Percentiles rank a stretch among this genome's conserved stretches.
These are phyloP conservation scores for Terfezia claveryi DNA, from an alignment of 495 filamentous ascomycete genomes.

Conservation along the genomic window DNA sequence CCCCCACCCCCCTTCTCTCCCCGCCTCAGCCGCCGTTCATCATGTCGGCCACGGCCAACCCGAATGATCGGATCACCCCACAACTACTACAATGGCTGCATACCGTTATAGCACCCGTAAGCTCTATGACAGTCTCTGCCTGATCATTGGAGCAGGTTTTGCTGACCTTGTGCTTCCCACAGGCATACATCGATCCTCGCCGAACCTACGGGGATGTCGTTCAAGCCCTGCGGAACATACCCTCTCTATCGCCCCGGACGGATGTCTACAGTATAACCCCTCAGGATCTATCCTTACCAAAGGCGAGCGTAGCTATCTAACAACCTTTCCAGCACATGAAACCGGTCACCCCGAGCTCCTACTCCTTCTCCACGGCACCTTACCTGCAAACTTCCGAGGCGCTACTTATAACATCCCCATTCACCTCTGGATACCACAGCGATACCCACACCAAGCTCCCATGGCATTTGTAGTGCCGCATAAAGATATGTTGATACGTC, in stretches of 20 bases:
- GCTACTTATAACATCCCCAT: constrained; percentile 79
- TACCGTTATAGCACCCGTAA: constrained; percentile 62
- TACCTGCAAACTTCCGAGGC: constrained; percentile 75
- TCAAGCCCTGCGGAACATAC: constrained; percentile 56
- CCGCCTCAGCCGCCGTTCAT: too few species aligned
- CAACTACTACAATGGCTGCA: constrained; percentile 89
- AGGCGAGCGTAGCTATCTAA: too few species aligned
- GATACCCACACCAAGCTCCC: constrained; percentile 68
- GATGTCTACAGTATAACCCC: constrained; percentile 65
- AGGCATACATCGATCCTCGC: constrained; percentile 88
- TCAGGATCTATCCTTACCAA: too few species aligned
- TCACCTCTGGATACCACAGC: constrained; percentile 84
- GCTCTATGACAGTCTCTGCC: constrained; percentile 5
- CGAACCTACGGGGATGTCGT: constrained; percentile 83
- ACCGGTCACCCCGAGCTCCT: constrained; percentile 73
- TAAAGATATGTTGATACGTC: constrained; percentile 67
- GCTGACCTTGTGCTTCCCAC: neutral
- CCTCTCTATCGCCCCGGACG: constrained; percentile 70
- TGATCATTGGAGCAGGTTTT: neutral
- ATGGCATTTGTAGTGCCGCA: constrained; percentile 74
- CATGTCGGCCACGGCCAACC: neutral
- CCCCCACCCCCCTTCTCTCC: too few species aligned
- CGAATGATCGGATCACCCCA: constrained; percentile 9
- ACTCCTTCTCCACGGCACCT: constrained; percentile 61
- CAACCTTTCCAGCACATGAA: constrained; percentile 45